Evolutionary conservation across 805 yeast species (phyloP), one percentile per base, ranked within the genome.

Genomic region (Dipodascus geniculatus): DNA sequence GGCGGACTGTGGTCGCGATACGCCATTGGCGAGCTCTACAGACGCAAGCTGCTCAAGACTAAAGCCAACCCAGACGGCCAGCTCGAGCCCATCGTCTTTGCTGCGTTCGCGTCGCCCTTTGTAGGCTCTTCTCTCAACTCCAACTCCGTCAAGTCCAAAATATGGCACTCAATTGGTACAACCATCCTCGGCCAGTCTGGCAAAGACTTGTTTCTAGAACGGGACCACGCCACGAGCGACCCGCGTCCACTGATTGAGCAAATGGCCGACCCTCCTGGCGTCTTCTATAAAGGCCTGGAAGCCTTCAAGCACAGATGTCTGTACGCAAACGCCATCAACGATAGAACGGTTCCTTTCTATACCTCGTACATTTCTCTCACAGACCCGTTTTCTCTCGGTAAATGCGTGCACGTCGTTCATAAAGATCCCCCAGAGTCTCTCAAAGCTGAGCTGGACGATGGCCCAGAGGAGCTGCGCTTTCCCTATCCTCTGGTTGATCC

Each of bases 1-100:
- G 98, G 97, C n/a, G 98, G 98, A 0, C 67, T 91, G 31, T 76
- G 87, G 16, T 75, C 88, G 0, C 74, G 97, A 47, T 87, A 86
- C 64, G 77, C 86, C 23, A 72, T 87, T 52, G 97, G 97, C 0
- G 73, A 82, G 50, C 71, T 81, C 55, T 67, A 77, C 53, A 72
- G 73, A 67, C 33, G 68, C 61, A 76, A 74, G 1, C 78, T 75
- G 63, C 87, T 82, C 60, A 77, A 76, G 1, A 61, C 44, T n/a
- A 4, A 14, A 38, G 20, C 4, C 20, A 38, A 38, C 14, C 6
- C 6, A 4, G 14, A 38, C 20, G 44, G 44, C 20, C 44, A 62
- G 1, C 74, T 87, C 20, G 74, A 75, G 55, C 96, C 96, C 0
- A 70, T 77, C 22, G 59, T 74, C 42, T 84, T 81, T 58, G 73